Base-by-base conservation (phyloP, 176 grass and related monocot species). In the Elaeis guineensis region DNA sequence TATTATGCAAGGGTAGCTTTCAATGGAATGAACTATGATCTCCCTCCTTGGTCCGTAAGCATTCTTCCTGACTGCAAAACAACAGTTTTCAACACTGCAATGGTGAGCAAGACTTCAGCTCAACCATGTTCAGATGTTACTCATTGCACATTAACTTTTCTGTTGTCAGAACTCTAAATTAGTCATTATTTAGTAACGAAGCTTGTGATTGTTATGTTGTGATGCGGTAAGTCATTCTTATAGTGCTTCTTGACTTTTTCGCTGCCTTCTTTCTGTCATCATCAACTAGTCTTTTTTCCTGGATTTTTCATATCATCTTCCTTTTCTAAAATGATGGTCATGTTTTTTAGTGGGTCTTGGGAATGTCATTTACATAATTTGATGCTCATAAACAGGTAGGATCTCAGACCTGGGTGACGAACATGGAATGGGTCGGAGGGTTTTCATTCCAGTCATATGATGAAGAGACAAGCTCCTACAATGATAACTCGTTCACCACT, bases 51-150 rank as follows among this genome's bases (percentile, higher is more conserved):
- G 93, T 98, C 93, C 63, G 83, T 92, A 77, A 92, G 87, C 51
- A 83, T 98, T 75, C 87, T 98, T 24, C 93, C 93, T 28, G 93
- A 98, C 39, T 98, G 93, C 77, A 88, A 86, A 78, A 98, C 93
- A 49, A 89, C 81, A 52, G 79, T 92, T 25, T 86, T 83, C 80
- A 98, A 98, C 76, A 98, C 87, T 0, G 93, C 93, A 56, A 92
- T 63, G 73, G 93, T 98, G 73, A 97, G 84, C 17, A 30, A 44
- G 9, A 44, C 35, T 44, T 44, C 35, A 44, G 35, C 35, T 44
- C 35, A 12, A 44, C 35, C 35, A 44, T 44, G 35, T 44, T 44
- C 11, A 3, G 35, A 12, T 44, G 11, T 44, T 44, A 44, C 35
- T 0, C 35, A 12, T 44, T 44, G 35, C 1, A 44, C 11, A 14